Evolutionary conservation across 73 alveolate species (phyloP).

Genomic region (Paraurostyla sp.): DNA sequence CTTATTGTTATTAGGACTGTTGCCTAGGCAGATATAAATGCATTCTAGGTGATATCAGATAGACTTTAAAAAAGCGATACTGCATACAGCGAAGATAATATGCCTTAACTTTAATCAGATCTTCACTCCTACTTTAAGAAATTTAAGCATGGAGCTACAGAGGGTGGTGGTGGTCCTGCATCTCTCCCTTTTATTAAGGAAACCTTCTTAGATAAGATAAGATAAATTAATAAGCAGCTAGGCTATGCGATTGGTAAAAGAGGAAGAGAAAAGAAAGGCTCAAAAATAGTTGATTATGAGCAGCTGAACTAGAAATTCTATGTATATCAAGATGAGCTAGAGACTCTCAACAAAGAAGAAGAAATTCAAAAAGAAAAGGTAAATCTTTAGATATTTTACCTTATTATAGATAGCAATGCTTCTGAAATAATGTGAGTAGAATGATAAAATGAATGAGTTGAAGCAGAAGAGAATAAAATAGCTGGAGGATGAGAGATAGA

Average conservation of each 20-base stretch:
- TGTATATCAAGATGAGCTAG: background rate
- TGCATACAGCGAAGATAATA: constrained; percentile 1
- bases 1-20: background rate
- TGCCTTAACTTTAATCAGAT: constrained; percentile 41
- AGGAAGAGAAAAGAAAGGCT: background rate
- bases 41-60: background rate
- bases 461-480: background rate
- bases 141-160: constrained; percentile 3
- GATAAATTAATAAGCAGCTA: background rate
- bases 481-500: background rate
- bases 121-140: background rate
- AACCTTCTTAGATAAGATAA: constrained; percentile 10
- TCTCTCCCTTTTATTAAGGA: background rate
- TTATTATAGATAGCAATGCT: constrained; percentile 19
- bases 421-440: background rate
- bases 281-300: constrained; percentile 21
- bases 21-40: constrained; percentile 17
- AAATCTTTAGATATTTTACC: background rate
- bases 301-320: background rate
- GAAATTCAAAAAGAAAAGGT: background rate
- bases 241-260: background rate
- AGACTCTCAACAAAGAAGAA: constrained; percentile 5
- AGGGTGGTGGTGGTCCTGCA: constrained; percentile 25
- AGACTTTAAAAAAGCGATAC: background rate
- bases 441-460: background rate